Base-by-base conservation (phyloP, 2,329 filamentous ascomycete species). In the Aphanocladium album region DNA sequence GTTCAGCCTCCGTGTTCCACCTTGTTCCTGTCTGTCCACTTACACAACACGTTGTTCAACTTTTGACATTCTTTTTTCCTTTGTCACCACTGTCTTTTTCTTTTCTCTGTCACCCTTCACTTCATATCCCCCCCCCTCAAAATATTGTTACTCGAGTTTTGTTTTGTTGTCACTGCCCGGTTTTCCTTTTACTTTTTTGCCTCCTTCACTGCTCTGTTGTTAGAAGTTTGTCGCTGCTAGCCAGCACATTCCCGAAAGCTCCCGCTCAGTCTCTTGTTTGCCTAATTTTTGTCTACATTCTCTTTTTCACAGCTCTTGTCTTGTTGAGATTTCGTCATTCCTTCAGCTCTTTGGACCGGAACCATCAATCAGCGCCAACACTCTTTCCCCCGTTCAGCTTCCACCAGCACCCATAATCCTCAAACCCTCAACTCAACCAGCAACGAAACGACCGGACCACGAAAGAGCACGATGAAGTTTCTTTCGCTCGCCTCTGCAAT, bases 401-500 rank as follows among this genome's bases (percentile, higher is more conserved):
- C 35, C 9, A 39, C 16, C 35, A 9, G 11, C 6, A 39, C 9
- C 35, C 7, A 39, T 17, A 39, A 12, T 12, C 12, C 35, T 39
- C 35, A 12, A 12, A 39, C 11, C 4, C 35, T 39, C 16, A 39
- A 14, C 9, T 17, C 12, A 3, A 39, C 35, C 16, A 4, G 12
- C 6, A 39, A 39, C 6, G 12, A 39, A 12, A 39, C 6, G 35
- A 30, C 30, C 35, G 5, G 11, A 16, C 6, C 5, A 17, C 25
- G 9, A 62, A 11, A 25, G 33, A 43, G 17, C 27, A 67, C 56
- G 45, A 71, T 70, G 67, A 63, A 62, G 39, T 66, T 60, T 57
- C 62, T 63, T 16, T 41, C 62, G 37, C 63, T 62, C 19, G 62
- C 61, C 23, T 62, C 67, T 35, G 69, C 62, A 62, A 56, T 72